phyloP scores from a whole-genome alignment of 2,329 filamentous ascomycete species.

The Herpotrichia juniperi region DNA sequence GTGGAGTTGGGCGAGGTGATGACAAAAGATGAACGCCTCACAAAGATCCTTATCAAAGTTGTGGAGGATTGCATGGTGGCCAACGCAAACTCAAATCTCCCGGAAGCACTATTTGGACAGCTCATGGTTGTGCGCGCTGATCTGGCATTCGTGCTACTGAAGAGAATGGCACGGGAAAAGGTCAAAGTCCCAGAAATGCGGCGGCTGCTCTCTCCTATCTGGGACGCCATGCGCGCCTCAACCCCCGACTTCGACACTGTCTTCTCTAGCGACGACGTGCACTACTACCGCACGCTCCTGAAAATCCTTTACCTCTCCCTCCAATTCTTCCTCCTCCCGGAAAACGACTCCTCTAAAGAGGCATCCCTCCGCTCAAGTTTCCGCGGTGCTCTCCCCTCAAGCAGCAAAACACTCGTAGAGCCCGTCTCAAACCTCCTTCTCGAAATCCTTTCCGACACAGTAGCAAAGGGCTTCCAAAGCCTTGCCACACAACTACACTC shows the following conservation, averaged over 20 bases:
- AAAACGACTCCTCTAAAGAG: constrained; percentile 33
- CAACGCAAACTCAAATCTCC: constrained; percentile 74
- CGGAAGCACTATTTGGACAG: constrained; percentile 81
- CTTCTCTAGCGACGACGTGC: constrained; percentile 61
- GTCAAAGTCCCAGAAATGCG: constrained; percentile 59
- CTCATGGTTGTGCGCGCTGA: constrained; percentile 79
- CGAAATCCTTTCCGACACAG: constrained; percentile 78
- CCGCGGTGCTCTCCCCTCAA: constrained; percentile 37
- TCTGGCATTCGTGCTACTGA: constrained; percentile 80
- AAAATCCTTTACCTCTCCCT: constrained; percentile 85
- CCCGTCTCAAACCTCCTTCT: constrained; percentile 59
- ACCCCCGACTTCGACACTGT: constrained; percentile 65
- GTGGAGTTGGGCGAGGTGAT: constrained; percentile 78
- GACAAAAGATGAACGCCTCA: constrained; percentile 60
- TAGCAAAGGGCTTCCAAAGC: constrained; percentile 81
- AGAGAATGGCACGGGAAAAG: constrained; percentile 70
- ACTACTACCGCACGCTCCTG: constrained; percentile 83
- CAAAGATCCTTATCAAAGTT: constrained; percentile 74
- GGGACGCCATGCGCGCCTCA: constrained; percentile 63
- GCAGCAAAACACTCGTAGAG: constrained; percentile 50
- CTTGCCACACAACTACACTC: constrained; percentile 85
- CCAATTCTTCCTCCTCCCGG: constrained; percentile 61
- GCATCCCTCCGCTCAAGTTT: constrained; percentile 41
- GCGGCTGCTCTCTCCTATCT: constrained; percentile 62
- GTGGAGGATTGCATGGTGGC: constrained; percentile 78